Base-by-base conservation (phyloP, 2,329 filamentous ascomycete species). In the Paraconiothyrium brasiliense region DNA sequence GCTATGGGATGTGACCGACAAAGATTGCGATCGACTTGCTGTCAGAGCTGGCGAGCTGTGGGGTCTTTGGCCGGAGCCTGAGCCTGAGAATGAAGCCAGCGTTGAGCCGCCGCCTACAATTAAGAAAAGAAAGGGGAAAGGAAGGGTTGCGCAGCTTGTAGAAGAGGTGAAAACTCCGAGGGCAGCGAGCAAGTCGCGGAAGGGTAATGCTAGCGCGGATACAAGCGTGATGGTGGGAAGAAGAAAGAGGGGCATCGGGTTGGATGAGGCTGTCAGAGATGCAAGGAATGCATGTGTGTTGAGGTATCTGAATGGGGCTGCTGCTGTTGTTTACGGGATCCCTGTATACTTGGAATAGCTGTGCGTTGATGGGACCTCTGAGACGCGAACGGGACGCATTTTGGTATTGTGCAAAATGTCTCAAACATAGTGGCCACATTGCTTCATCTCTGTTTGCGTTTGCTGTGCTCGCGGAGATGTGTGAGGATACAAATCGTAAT, bases 1-100 rank as follows among this genome's bases (percentile, higher is more conserved):
- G 16, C 84, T 99, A 41, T 99, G 95, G 95, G 95, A 99, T 78
- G 95, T 99, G 54, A 99, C 95, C 10, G 95, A 99, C 77, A 92
- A 92, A 72, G 95, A 99, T 77, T 97, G 97, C 76, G 96, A 99
- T 81, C 91, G 94, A 20, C 97, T 97, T 77, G 92, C 94, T 0
- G 88, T 90, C 37, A 84, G 86, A 30, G 83, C 91, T 2, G 91
- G 97, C 76, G 91, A 95, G 75, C 86, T 90, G 70, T 99, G 95
- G 95, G 95, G 95, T 0, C 78, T 99, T 7, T 82, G 77, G 84
- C 84, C 60, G 77, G 73, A 80, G 83, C 82, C 9, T 3, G 52
- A 34, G 3, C 13, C 48, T 78, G 66, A 78, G 52, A 68, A 69
- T 22, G 69, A 72, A 2, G 56, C 30, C 32, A 44, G 51, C 16